Base-by-base conservation (phyloP, 225 moss, liverwort and hornwort genomes). In the Lunularia cruciata region DNA sequence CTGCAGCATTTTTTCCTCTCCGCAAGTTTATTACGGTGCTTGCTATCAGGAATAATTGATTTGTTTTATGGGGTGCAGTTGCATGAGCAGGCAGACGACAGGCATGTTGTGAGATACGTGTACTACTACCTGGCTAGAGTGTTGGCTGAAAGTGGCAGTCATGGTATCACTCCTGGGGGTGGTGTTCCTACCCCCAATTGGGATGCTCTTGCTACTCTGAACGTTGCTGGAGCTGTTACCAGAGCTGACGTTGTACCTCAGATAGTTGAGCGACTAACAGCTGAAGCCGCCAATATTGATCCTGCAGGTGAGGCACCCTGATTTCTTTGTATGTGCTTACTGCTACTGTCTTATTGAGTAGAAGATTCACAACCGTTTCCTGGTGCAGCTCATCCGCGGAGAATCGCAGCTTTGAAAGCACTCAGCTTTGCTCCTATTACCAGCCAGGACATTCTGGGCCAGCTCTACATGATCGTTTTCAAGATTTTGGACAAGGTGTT, bases 181-280 rank as follows among this genome's bases (percentile, higher is more conserved):
- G 93, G 93, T 57, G 85, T 99, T 52, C 98, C 93, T 42, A 99
- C 98, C 35, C 93, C 93, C 9, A 99, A 93, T 71, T 99, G 98
- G 98, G 93, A 99, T 88, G 98, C 98, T 49, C 83, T 99, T 46
- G 93, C 98, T 18, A 92, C 93, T 73, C 73, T 99, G 46, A 93
- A 89, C 69, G 72, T 89, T 68, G 89, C 88, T 64, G 91, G 93
- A 65, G 75, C 89, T 73, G 93, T 99, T 23, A 91, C 98, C 68
- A 79, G 98, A 80, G 93, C 93, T 75, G 91, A 99, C 78, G 88
- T 93, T n/a, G 85, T 93, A 71, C 98, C 98, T 23, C 89, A 86
- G 78, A 99, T 99, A 68, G 85, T 99, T 60, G 80, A 89, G 52
- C 86, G 87, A 67, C 91, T 99, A 42, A 80, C 86, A 20, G 56